Base-by-base conservation (phyloP, 2,329 filamentous ascomycete genomes). In the Penicillium sp. region DNA sequence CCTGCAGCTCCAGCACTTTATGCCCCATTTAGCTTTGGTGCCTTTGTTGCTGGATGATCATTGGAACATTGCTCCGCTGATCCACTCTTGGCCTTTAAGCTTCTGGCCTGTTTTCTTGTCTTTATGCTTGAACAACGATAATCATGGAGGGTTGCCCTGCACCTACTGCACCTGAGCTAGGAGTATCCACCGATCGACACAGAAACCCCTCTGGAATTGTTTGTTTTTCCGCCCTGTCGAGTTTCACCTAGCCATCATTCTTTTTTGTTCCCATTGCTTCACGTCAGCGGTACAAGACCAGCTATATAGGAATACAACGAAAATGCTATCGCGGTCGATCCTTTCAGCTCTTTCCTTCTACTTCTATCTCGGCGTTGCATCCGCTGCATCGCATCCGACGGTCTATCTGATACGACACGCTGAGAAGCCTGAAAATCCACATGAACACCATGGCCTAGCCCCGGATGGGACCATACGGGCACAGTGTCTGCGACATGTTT, bases 331-430 rank as follows among this genome's bases (percentile, higher is more conserved):
- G 13, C 35, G 14, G 16, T 49, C 12, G 44, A 22, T 40, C 18
- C 9, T 50, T 3, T 19, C 22, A 13, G 25, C 40, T 46, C 16
- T 46, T 7, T 48, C 22, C 18, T 36, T 41, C 14, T 36, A 18
- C 18, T 36, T 41, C 14, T 36, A 18, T 4, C 41, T 39, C 25
- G 34, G 22, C 8, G 13, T 49, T 13, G 16, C 34, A 2, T 47
- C 40, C 13, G 57, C 53, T 13, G 49, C 52, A 8, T 11, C 27
- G 13, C 48, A 45, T 0, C 60, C 64, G 14, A 65, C 54, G 7
- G 55, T 66, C 14, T 66, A 61, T 29, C 50, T 67, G 14, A 64
- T 67, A 40, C 63, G 64, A 9, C 64, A 67, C 40, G 64, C 60
- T 29, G 64, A 67, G 42, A 66, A 66, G 28, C 53, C 64, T 5